A percentile compares a stretch with the other conserved stretches of the same genome.
These are phyloP conservation scores for Rheum nobile DNA, from an alignment of 148 eudicot genomes.

Conservation along the genomic window DNA sequence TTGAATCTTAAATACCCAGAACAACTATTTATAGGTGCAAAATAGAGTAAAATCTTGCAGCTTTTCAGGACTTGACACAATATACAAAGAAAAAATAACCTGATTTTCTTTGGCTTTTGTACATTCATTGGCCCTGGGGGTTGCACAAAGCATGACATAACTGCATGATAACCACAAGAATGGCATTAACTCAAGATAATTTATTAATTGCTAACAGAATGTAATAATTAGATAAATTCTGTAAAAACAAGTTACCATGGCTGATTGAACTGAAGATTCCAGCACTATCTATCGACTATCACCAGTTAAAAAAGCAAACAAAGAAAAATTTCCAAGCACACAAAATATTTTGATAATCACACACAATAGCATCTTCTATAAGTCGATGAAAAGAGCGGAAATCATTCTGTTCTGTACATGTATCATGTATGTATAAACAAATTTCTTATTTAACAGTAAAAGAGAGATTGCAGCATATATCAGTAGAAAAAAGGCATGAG, in stretches of 20 bases:
- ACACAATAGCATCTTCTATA: neutral
- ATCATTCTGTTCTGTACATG: conserved; percentile 7
- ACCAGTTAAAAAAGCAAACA: neutral
- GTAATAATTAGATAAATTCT: neutral
- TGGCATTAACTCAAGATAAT: neutral
- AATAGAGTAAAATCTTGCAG: neutral
- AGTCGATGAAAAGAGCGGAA: neutral
- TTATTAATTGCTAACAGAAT: neutral
- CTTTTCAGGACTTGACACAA: neutral
- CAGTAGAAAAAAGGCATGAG: neutral
- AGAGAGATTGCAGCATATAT: neutral
- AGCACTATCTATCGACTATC: neutral
- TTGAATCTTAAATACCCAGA: neutral
- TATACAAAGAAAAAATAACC: neutral
- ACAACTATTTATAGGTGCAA: neutral
- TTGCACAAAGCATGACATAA: conserved; percentile 8
- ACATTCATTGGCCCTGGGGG: neutral
- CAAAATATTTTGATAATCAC: neutral
- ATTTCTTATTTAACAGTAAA: neutral
- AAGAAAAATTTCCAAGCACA: neutral
- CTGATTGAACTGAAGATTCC: neutral
- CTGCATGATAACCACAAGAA: conserved; percentile 1
- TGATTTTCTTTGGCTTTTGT: neutral
- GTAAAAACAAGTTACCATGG: neutral
- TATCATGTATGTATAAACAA: neutral